Evolutionary conservation across 1,284 basidiomycete species (phyloP).

Genomic region (Gymnopus androsaceus): DNA sequence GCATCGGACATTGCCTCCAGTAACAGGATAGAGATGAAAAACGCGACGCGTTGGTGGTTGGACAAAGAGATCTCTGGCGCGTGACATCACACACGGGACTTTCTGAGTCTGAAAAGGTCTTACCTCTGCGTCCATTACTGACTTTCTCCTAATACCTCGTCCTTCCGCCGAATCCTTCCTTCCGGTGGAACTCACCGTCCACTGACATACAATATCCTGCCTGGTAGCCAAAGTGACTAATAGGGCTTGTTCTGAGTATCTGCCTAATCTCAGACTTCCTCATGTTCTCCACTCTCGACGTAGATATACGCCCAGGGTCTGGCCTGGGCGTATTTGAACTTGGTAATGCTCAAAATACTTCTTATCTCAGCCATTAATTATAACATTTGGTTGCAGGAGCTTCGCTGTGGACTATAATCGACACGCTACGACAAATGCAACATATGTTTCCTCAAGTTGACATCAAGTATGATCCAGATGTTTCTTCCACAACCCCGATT

Average conservation of each 20-base stretch:
- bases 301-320: conserved; percentile 77
- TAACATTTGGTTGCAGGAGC: conserved; percentile 52
- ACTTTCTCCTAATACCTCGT: conserved; percentile 1
- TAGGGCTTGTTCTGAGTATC: no score
- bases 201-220: no score
- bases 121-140: no score
- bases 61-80: conserved; percentile 8
- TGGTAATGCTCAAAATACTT: conserved; percentile 43
- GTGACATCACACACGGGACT: conserved; percentile 1
- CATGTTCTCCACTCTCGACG: conserved; percentile 69
- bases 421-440: conserved; percentile 62
- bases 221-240: no score
- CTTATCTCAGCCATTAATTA: conserved; percentile 9
- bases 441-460: conserved; percentile 80
- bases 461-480: conserved; percentile 79
- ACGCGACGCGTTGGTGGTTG: conserved; percentile 6
- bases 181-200: no score
- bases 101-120: conserved; percentile 7
- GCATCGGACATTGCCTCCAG: conserved; percentile 39
- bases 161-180: no score
- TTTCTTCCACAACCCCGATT: conserved; percentile 71
- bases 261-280: no score
- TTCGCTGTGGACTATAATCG: conserved; percentile 80
- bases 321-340: conserved; percentile 80
- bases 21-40: neutral